Percentiles rank a stretch among this genome's conserved stretches.
Evolutionary conservation across 2,329 filamentous ascomycete species (phyloP).

Genomic region (Mariannaea sp.): DNA sequence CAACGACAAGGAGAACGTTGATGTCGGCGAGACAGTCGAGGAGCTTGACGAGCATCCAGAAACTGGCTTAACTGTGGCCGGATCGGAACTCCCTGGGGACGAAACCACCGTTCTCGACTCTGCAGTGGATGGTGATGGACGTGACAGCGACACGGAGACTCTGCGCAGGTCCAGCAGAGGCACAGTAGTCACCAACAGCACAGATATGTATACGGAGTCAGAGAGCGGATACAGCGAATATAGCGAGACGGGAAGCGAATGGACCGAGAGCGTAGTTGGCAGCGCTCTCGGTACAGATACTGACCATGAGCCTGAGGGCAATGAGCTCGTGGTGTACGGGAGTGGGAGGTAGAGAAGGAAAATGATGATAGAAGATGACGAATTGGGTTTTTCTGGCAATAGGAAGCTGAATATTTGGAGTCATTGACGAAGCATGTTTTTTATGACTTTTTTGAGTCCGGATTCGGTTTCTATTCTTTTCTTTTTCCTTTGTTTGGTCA

Average conservation of each 20-base stretch:
- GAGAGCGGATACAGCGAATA: conserved; percentile 47
- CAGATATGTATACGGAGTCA: conserved; percentile 44
- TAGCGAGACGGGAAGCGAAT: conserved; percentile 53
- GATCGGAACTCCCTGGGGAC: conserved; percentile 31
- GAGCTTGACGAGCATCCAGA: conserved; percentile 49
- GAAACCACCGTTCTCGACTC: conserved; percentile 34
- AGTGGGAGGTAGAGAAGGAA: background rate
- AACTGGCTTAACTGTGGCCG: conserved; percentile 26
- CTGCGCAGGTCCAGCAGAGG: conserved; percentile 55
- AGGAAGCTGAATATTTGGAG: conserved; percentile 3
- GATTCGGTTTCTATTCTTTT: conserved; percentile 10
- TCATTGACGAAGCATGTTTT: conserved; percentile 14
- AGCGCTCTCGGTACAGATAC: conserved; percentile 43
- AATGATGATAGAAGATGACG: conserved; percentile 9
- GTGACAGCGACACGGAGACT: conserved; percentile 57
- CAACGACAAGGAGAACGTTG: conserved; percentile 67
- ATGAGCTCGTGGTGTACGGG: conserved; percentile 44
- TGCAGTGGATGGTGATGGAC: conserved; percentile 30
- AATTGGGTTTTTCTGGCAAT: background rate
- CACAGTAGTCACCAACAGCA: conserved; percentile 51
- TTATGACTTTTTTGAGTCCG: conserved; percentile 9
- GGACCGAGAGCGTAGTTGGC: conserved; percentile 51
- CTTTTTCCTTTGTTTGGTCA: conserved; percentile 5
- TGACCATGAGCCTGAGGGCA: conserved; percentile 38
- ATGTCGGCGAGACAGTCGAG: conserved; percentile 66